These are phyloP conservation scores for Xylariaceae sp. DNA, from an alignment of 2,329 filamentous ascomycete species.

Conservation along the genomic window DNA sequence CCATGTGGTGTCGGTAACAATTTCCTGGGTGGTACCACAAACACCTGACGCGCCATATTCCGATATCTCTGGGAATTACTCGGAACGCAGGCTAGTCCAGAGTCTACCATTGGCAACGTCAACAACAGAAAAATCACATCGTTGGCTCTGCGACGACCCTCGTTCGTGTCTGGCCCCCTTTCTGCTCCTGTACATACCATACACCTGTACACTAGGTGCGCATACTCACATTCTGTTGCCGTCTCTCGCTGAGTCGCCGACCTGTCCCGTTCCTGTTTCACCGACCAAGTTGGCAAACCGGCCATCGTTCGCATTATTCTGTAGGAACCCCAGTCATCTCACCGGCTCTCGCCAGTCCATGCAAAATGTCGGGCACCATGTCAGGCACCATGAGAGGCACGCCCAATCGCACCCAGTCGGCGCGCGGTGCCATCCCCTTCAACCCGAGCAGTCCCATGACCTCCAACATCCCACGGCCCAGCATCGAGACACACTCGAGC, in stretches of 20 bases:
- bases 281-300: not conserved
- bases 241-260: not conserved
- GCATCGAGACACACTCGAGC: slow-evolving; percentile 52
- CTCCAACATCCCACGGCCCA: slow-evolving; percentile 70
- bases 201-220: not conserved
- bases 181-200: not conserved
- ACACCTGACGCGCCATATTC: too few species aligned
- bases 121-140: too few species aligned
- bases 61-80: too few species aligned
- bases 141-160: too few species aligned
- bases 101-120: too few species aligned
- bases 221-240: too few species aligned
- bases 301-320: slow-evolving; percentile 3
- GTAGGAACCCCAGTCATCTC: slow-evolving; percentile 15
- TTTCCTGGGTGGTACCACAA: too few species aligned
- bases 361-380: slow-evolving; percentile 35
- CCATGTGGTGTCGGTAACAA: too few species aligned
- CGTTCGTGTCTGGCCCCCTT: not conserved
- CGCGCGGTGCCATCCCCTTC: slow-evolving; percentile 54
- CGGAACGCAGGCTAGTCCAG: too few species aligned
- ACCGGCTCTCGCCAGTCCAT: slow-evolving; percentile 24
- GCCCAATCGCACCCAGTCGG: slow-evolving; percentile 58
- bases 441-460: slow-evolving; percentile 52
- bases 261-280: not conserved
- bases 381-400: slow-evolving; percentile 66